These are phyloP conservation scores for Chaetomium globosum DNA, from an alignment of 2,329 filamentous ascomycete genomes.

Conservation along the genomic window DNA sequence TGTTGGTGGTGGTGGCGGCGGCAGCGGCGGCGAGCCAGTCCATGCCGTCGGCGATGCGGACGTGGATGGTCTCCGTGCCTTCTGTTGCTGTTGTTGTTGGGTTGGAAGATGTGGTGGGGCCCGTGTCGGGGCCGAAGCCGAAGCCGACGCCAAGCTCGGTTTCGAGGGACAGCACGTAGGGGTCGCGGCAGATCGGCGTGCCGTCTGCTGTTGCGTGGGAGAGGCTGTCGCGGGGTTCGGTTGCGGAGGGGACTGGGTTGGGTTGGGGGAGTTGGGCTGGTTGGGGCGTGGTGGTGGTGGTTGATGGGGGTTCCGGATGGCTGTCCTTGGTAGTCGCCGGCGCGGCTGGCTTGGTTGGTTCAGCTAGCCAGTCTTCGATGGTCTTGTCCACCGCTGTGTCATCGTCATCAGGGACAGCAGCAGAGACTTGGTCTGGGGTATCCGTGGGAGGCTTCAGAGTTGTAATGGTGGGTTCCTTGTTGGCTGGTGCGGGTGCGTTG, in stretches of 20 bases:
- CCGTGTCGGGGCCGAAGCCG: constrained; percentile 2
- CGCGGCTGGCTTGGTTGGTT: constrained; percentile 21
- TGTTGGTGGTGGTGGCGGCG: background rate
- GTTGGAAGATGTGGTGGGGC: background rate
- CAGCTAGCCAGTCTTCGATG: constrained; percentile 39
- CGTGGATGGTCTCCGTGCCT: background rate
- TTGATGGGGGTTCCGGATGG: constrained; percentile 1
- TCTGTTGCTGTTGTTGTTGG: background rate
- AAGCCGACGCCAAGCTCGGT: constrained; percentile 21
- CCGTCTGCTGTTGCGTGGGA: constrained; percentile 23
- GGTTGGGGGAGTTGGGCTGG: background rate
- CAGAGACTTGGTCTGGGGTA: background rate
- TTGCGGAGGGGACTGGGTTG: background rate
- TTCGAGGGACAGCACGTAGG: constrained; percentile 22
- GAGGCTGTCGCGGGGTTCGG: constrained; percentile 8
- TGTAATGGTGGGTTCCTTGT: background rate
- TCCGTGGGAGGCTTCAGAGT: background rate
- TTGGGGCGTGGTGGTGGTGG: background rate
- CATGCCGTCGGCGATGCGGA: constrained; percentile 10
- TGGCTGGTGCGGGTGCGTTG: background rate
- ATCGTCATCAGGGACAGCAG: constrained; percentile 16
- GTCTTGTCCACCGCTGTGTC: constrained; percentile 29
- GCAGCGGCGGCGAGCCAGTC: constrained; percentile 11
- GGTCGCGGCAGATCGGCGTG: constrained; percentile 24
- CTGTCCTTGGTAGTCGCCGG: background rate